Evolutionary conservation across 1,139 yeast species (phyloP).

Genomic region (Saccharomyces uvarum): DNA sequence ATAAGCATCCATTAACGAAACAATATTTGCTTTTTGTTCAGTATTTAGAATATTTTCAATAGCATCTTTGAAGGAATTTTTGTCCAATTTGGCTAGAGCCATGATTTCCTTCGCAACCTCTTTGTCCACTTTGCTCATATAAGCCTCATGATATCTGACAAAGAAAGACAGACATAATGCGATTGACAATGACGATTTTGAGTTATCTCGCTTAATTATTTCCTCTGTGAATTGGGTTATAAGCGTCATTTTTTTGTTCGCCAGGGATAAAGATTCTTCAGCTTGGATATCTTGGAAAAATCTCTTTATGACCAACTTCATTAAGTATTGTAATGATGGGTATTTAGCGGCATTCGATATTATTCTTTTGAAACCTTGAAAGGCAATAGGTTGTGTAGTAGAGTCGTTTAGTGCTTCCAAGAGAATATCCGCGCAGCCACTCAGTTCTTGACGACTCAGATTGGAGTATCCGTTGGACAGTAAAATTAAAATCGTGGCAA

Average conservation of each 20-base stretch:
- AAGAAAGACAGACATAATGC: slow-evolving; percentile 50
- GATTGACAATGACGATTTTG: slow-evolving; percentile 26
- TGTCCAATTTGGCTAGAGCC: slow-evolving; percentile 42
- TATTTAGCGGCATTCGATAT: neutral
- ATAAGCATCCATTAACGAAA: neutral
- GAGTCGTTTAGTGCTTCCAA: slow-evolving; percentile 12
- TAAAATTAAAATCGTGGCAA: slow-evolving; percentile 19
- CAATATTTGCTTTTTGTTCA: slow-evolving; percentile 23
- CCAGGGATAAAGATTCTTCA: neutral
- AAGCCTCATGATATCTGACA: slow-evolving; percentile 29
- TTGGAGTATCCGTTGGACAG: slow-evolving; percentile 15
- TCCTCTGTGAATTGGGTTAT: neutral
- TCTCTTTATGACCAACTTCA: neutral
- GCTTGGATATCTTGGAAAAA: neutral
- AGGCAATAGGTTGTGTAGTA: slow-evolving; percentile 8
- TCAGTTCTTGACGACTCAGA: slow-evolving; percentile 18
- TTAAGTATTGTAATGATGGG: neutral
- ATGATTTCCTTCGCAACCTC: slow-evolving; percentile 39
- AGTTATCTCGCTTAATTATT: neutral
- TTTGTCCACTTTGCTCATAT: slow-evolving; percentile 32
- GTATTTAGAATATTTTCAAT: slow-evolving; percentile 36
- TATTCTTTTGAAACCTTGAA: slow-evolving; percentile 17
- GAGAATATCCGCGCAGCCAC: slow-evolving; percentile 9
- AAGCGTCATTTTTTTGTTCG: neutral
- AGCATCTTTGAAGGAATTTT: slow-evolving; percentile 48